Evolutionary conservation across 352 stramenopile species (phyloP).

Genomic region (Globisporangium uncinulatum): DNA sequence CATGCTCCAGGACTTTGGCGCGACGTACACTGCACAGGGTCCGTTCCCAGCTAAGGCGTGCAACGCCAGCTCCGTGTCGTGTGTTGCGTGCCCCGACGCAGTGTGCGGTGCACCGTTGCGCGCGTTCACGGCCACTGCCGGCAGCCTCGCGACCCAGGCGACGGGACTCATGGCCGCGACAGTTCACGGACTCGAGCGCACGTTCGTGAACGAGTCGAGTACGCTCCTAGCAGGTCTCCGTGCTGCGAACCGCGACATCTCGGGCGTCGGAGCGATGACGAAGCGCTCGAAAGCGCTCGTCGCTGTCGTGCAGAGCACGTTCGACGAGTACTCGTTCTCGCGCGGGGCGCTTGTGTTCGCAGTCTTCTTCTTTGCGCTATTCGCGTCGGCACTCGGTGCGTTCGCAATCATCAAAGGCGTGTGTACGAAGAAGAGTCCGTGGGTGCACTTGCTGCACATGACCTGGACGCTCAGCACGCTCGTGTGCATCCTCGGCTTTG

Average conservation of each 20-base stretch:
- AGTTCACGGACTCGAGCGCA: constrained; percentile 23
- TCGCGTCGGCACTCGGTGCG: constrained; percentile 57
- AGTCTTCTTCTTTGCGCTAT: constrained; percentile 69
- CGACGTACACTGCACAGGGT: constrained; percentile 49
- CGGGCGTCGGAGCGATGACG: constrained; percentile 41
- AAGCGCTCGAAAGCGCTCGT: constrained; percentile 55
- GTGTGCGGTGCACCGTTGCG: constrained; percentile 48
- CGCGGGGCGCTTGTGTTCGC: constrained; percentile 66
- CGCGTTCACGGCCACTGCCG: constrained; percentile 29
- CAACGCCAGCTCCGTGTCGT: constrained; percentile 34
- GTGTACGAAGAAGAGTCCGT: constrained; percentile 66
- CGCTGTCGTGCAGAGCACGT: constrained; percentile 49
- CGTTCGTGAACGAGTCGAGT: constrained; percentile 37
- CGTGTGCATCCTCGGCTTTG: constrained; percentile 76
- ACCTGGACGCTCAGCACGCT: constrained; percentile 70
- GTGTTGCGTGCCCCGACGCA: constrained; percentile 40
- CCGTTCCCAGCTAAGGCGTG: constrained; percentile 49
- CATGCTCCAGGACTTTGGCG: constrained; percentile 55
- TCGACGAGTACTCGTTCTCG: constrained; percentile 75
- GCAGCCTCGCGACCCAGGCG: constrained; percentile 15
- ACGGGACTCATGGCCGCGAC: constrained; percentile 25
- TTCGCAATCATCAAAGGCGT: constrained; percentile 73
- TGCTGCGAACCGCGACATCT: constrained; percentile 42
- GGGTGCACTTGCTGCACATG: constrained; percentile 71
- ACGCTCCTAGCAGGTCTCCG: constrained; percentile 36